phyloP scores from a whole-genome alignment of 2,329 filamentous ascomycete genomes.

The Verticillium tricorpus region DNA sequence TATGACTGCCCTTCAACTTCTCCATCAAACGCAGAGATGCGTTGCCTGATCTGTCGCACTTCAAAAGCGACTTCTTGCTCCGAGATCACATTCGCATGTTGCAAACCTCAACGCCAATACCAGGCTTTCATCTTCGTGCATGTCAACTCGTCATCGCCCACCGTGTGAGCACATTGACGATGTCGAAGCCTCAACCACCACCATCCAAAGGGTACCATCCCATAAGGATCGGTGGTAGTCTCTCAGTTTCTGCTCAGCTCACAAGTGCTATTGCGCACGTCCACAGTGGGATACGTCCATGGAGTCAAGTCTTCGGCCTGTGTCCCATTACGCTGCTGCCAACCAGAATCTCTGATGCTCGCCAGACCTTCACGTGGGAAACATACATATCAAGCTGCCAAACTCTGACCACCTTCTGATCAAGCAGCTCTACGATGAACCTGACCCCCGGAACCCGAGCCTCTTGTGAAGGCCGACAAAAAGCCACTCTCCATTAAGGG shows the following conservation, averaged over 20 bases:
- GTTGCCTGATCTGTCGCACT: neutral
- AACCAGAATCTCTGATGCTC: neutral
- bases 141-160: neutral
- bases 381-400: constrained; percentile 23
- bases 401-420: constrained; percentile 17
- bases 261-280: constrained; percentile 22
- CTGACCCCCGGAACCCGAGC: constrained; percentile 17
- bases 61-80: neutral
- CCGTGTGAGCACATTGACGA: constrained; percentile 15
- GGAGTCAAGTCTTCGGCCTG: constrained; percentile 15
- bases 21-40: neutral
- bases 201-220: constrained; percentile 31
- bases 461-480: constrained; percentile 14
- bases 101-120: neutral
- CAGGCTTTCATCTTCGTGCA: neutral
- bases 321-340: neutral
- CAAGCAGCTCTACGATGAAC: constrained; percentile 20
- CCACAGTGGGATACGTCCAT: constrained; percentile 25
- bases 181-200: constrained; percentile 24
- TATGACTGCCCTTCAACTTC: neutral
- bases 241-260: constrained; percentile 22
- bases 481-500: constrained; percentile 12
- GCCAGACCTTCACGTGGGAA: constrained; percentile 27
- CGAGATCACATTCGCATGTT: neutral
- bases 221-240: constrained; percentile 26